These are phyloP conservation scores for Phlebiopsis gigantea DNA, from an alignment of 768 basidiomycete genomes.

Conservation along the genomic window DNA sequence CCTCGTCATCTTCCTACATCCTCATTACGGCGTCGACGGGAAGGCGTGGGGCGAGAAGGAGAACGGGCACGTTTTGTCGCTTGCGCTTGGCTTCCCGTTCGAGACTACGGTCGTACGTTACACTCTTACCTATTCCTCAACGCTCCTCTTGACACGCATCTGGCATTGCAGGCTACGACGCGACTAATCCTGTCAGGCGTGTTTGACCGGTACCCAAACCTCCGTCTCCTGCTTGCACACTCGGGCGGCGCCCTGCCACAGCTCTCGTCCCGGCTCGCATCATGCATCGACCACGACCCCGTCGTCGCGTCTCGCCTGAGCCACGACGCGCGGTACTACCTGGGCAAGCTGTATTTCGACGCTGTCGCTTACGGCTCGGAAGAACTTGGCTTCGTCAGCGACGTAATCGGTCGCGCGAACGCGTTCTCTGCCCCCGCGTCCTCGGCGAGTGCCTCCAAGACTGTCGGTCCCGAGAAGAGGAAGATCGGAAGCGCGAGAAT, in stretches of 20 bases:
- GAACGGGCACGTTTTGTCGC: conserved; percentile 84
- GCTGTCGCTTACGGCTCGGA: conserved; percentile 88
- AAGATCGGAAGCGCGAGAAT: conserved; percentile 52
- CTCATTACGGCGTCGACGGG: conserved; percentile 79
- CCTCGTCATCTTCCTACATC: conserved; percentile 79
- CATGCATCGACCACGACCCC: conserved; percentile 84
- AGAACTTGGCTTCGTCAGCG: conserved; percentile 74
- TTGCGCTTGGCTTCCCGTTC: conserved; percentile 85
- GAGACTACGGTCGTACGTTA: conserved; percentile 78
- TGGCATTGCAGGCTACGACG: conserved; percentile 56
- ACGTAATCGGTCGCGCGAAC: conserved; percentile 57
- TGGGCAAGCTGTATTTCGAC: conserved; percentile 76
- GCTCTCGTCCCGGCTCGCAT: conserved; percentile 78
- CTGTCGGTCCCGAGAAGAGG: conserved; percentile 27
- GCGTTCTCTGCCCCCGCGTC: conserved; percentile 29
- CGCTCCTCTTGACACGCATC: background rate
- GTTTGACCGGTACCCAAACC: conserved; percentile 70
- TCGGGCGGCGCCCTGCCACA: conserved; percentile 83
- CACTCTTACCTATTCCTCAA: background rate
- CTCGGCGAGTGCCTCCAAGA: conserved; percentile 14
- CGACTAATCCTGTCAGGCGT: conserved; percentile 78
- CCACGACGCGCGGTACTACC: conserved; percentile 81
- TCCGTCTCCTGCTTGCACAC: conserved; percentile 79
- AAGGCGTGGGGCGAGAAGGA: conserved; percentile 69
- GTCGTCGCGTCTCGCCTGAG: conserved; percentile 65